A percentile compares a stretch with the other conserved stretches of the same genome.
These are phyloP conservation scores for Colletotrichum camelliae DNA, from an alignment of 2,329 filamentous ascomycete genomes.

Conservation along the genomic window DNA sequence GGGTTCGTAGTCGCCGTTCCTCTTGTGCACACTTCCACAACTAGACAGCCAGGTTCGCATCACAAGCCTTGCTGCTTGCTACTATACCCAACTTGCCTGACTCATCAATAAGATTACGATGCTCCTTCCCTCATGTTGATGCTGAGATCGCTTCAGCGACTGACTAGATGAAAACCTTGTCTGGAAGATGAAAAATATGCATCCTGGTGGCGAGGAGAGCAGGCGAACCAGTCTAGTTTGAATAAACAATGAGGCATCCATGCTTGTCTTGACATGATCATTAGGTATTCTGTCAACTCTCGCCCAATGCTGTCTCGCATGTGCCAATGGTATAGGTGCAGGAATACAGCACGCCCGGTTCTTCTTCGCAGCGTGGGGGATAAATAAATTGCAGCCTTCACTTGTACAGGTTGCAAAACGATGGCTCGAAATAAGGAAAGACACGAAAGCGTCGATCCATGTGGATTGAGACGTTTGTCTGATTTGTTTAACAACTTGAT, in stretches of 20 bases:
- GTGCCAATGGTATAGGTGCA: neutral
- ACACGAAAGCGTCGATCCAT: neutral
- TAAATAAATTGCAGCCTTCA: neutral
- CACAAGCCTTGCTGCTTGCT: neutral
- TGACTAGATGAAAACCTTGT: neutral
- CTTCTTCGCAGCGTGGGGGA: neutral
- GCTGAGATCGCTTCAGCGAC: neutral
- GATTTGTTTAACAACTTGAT: neutral
- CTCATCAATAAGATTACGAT: neutral
- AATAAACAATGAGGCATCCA: neutral
- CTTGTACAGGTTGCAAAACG: neutral
- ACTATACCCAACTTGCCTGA: neutral
- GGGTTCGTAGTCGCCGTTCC: neutral
- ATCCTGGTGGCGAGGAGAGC: neutral
- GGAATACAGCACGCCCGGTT: neutral
- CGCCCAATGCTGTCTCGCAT: neutral
- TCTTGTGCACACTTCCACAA: neutral
- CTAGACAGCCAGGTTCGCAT: neutral
- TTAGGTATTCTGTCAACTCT: neutral
- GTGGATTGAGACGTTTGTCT: neutral
- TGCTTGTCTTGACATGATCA: neutral
- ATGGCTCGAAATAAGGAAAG: neutral
- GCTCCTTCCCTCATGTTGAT: neutral
- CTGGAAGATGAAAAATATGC: neutral
- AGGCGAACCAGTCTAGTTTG: neutral